phyloP scores from a whole-genome alignment of 148 eudicot species.

The Simmondsia chinensis region DNA sequence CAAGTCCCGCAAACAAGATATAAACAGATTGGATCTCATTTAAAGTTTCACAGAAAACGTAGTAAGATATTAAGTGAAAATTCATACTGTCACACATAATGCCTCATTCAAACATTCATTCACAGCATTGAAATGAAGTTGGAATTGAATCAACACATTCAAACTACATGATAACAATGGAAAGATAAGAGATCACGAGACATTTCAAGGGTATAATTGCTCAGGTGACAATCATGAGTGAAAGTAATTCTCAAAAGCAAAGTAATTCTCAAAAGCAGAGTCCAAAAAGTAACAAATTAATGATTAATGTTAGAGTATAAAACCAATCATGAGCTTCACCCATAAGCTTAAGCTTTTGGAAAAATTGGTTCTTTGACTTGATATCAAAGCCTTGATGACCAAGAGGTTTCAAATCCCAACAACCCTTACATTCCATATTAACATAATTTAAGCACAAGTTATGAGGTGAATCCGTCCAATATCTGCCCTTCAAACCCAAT shows the following conservation, averaged over 20 bases:
- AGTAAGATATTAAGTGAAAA: constrained; percentile 7
- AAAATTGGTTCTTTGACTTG: too few species aligned
- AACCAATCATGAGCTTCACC: too few species aligned
- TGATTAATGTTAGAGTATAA: too few species aligned
- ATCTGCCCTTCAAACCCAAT: too few species aligned
- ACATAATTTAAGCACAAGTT: too few species aligned
- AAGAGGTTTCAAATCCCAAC: too few species aligned
- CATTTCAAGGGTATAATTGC: constrained; percentile 5
- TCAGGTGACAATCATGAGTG: constrained; percentile 13
- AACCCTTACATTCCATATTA: too few species aligned
- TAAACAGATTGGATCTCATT: constrained; percentile 3
- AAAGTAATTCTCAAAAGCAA: constrained; percentile 4
- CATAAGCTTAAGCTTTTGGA: too few species aligned
- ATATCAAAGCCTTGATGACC: too few species aligned
- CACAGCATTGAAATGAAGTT: constrained; percentile 9
- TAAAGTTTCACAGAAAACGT: constrained; percentile 9
- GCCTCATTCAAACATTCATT: constrained; percentile 7
- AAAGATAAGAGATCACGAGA: constrained; percentile 13
- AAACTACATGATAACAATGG: background rate
- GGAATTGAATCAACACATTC: constrained; percentile 8
- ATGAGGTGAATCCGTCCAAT: too few species aligned
- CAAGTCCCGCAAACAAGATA: constrained; percentile 2
- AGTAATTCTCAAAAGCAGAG: constrained; percentile 8
- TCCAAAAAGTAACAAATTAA: too few species aligned
- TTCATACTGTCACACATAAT: background rate